phyloP scores from a whole-genome alignment of 2,329 filamentous ascomycete species.

The Didymella segeticola region DNA sequence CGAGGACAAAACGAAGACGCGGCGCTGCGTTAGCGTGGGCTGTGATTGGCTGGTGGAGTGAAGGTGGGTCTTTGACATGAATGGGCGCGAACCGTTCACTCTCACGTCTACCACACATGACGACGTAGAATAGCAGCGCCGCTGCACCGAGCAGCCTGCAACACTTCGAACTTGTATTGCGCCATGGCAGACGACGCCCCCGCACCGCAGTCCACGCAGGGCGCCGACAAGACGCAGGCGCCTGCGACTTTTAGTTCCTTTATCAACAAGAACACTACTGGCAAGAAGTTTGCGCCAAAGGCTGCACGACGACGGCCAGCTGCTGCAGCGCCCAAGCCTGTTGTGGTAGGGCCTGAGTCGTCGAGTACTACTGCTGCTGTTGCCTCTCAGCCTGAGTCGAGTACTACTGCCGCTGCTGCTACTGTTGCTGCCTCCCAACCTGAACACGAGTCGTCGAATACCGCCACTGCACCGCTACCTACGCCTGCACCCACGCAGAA shows the following conservation, averaged over 20 bases:
- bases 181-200: slow-evolving; percentile 37
- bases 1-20: slow-evolving; percentile 12
- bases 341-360: neutral
- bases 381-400: too few relatives aligned
- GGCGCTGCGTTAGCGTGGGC: neutral
- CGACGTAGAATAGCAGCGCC: neutral
- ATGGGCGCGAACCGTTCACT: slow-evolving; percentile 6
- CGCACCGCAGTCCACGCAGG: neutral
- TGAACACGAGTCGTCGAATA: slow-evolving; percentile 8
- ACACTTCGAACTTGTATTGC: too few relatives aligned
- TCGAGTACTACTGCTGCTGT: slow-evolving; percentile 6
- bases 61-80: neutral
- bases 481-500: slow-evolving; percentile 35
- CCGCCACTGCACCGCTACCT: slow-evolving; percentile 26
- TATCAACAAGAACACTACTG: slow-evolving; percentile 51
- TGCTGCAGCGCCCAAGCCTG: slow-evolving; percentile 18
- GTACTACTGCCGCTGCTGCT: too few relatives aligned
- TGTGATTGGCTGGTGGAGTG: neutral
- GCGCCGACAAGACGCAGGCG: slow-evolving; percentile 28
- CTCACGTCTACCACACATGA: neutral
- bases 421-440: too few relatives aligned
- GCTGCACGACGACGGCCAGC: slow-evolving; percentile 53
- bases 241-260: slow-evolving; percentile 36
- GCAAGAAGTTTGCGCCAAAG: slow-evolving; percentile 59
- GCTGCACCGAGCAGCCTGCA: slow-evolving; percentile 8